Evolutionary conservation across 495 filamentous ascomycete genomes (phyloP).

Genomic region (Penicillium diatomitis): DNA sequence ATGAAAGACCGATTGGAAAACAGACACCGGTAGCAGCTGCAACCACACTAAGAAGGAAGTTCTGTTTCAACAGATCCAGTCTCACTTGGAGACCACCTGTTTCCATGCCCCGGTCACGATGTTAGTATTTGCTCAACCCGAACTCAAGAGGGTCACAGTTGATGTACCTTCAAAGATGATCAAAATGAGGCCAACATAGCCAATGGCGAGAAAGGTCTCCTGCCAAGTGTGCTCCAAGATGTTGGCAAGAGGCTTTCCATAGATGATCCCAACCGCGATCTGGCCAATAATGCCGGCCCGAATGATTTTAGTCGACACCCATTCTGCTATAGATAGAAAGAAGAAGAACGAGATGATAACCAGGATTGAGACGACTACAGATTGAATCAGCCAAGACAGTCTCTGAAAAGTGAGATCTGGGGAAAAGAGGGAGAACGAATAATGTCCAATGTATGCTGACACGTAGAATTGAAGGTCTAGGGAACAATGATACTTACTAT

Average conservation of each 20-base stretch:
- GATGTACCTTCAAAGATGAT: slow-evolving; percentile 28
- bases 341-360: slow-evolving; percentile 29
- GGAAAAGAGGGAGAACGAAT: too few species aligned
- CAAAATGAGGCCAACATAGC: slow-evolving; percentile 29
- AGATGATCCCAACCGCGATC: slow-evolving; percentile 29
- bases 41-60: slow-evolving; percentile 21
- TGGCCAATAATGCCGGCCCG: slow-evolving; percentile 27
- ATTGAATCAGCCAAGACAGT: not conserved
- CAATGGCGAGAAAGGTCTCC: slow-evolving; percentile 22
- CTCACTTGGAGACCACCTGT: slow-evolving; percentile 24
- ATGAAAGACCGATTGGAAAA: slow-evolving; percentile 27
- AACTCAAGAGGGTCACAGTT: not conserved
- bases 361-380: slow-evolving; percentile 21
- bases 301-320: slow-evolving; percentile 20
- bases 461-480: too few species aligned
- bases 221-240: slow-evolving; percentile 25
- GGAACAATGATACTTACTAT: slow-evolving; percentile 12
- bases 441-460: too few species aligned
- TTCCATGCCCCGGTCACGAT: not conserved
- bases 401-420: too few species aligned
- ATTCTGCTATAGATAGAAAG: slow-evolving; percentile 24
- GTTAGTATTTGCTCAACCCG: too few species aligned
- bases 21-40: slow-evolving; percentile 24
- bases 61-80: slow-evolving; percentile 25
- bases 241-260: slow-evolving; percentile 23